These are phyloP conservation scores for Hypsizygus marmoreus DNA, from an alignment of 768 basidiomycete species.

Conservation along the genomic window DNA sequence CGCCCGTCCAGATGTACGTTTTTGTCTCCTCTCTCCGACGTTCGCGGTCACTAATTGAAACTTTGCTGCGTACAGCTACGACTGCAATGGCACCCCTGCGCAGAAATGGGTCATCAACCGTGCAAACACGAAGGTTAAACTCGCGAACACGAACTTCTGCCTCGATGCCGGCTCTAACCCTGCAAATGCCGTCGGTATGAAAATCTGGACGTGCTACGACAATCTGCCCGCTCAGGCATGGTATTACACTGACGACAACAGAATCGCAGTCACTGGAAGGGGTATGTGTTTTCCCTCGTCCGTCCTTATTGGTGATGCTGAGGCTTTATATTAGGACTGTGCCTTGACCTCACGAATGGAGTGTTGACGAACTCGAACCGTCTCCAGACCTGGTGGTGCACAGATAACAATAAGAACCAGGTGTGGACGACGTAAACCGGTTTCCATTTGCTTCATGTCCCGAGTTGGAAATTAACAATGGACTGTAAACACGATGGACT, in stretches of 20 bases:
- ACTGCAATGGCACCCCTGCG: conserved; percentile 31
- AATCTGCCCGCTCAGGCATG: conserved; percentile 35
- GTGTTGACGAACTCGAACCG: no score
- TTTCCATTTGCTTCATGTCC: no score
- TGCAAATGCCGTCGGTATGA: conserved; percentile 28
- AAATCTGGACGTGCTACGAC: conserved; percentile 36
- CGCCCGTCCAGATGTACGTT: conserved; percentile 35
- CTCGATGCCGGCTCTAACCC: conserved; percentile 34
- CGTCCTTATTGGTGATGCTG: not conserved
- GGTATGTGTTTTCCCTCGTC: conserved; percentile 1
- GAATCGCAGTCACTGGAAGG: conserved; percentile 21
- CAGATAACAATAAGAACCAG: no score
- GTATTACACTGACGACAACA: conserved; percentile 28
- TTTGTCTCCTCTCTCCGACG: not conserved
- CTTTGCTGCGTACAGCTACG: conserved; percentile 21
- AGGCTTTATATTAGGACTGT: not conserved
- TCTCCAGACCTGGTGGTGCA: no score
- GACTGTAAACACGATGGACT: no score
- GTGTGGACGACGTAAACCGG: no score
- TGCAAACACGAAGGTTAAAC: conserved; percentile 26
- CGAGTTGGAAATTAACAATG: no score
- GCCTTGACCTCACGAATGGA: not conserved
- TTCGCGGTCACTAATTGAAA: not conserved
- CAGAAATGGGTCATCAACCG: conserved; percentile 30
- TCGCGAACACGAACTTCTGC: conserved; percentile 34